Evolutionary conservation across 768 basidiomycete genomes (phyloP).

Genomic region (Termitomyces sp.): DNA sequence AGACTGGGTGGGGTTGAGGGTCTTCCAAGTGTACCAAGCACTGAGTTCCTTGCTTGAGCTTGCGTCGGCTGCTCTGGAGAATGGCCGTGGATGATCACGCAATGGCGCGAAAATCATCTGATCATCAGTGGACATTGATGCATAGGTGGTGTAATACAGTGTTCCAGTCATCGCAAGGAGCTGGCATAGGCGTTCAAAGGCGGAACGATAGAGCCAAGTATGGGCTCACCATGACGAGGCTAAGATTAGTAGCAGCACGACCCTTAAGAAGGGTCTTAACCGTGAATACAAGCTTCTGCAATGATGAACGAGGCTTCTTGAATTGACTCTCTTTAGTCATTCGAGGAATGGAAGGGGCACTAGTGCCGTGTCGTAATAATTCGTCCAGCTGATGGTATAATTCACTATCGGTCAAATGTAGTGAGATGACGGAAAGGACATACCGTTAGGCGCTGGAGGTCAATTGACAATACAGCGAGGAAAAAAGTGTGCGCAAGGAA

Average conservation of each 20-base stretch:
- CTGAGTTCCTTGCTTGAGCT: conserved; percentile 29
- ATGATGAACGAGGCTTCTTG: conserved; percentile 38
- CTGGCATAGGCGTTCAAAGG: conserved; percentile 28
- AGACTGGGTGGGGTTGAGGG: conserved; percentile 65
- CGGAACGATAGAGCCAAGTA: conserved; percentile 5
- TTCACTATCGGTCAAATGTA: conserved; percentile 4
- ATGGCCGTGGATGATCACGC: conserved; percentile 28
- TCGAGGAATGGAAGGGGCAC: conserved; percentile 39
- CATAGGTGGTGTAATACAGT: conserved; percentile 71
- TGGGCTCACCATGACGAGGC: conserved; percentile 63
- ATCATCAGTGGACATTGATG: conserved; percentile 26
- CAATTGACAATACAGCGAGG: conserved; percentile 90
- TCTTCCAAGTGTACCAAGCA: conserved; percentile 71
- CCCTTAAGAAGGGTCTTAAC: conserved; percentile 51
- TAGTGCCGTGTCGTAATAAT: conserved; percentile 64
- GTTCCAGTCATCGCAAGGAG: conserved; percentile 73
- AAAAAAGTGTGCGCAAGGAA: conserved; percentile 96
- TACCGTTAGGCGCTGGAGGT: conserved; percentile 89
- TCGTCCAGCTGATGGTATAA: conserved; percentile 63
- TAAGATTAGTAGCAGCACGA: conserved; percentile 73
- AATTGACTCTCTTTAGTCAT: conserved; percentile 21
- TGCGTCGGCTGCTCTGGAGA: conserved; percentile 19
- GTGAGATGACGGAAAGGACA: conserved; percentile 13
- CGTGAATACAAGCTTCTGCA: conserved; percentile 35
- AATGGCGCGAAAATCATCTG: conserved; percentile 24